Base-by-base conservation (phyloP, 2,329 filamentous ascomycete genomes). In the Colletotrichum tofieldiae region DNA sequence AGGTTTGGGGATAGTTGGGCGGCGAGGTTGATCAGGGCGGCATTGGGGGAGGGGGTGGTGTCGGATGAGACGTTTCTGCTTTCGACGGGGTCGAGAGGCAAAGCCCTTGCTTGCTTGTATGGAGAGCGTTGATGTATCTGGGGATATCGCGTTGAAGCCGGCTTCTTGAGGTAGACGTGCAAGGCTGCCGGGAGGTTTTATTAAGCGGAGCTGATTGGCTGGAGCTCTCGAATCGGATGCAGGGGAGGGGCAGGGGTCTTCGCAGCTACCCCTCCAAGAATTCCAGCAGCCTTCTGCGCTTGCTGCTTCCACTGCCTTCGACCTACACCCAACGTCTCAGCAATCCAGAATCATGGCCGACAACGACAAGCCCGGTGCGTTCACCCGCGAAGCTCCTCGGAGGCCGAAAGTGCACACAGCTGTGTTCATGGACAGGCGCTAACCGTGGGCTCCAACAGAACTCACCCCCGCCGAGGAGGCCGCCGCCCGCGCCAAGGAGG, bases 401-500 rank as follows among this genome's bases (percentile, higher is more conserved):
- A 5, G 2, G 16, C 23, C 0, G 2, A 35, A 9, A n/a, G 11
- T 20, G 32, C 20, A 5, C 9, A 8, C 18, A 32, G 41, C 5
- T 29, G 20, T 23, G 12, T 14, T 12, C 20, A 6, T 35, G 35
- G 35, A 45, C 18, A 16, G 5, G 2, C 32, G 41, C 51, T 51
- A 20, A 69, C 67, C 20, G 5, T 9, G 20, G 87, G 89, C 92
- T 78, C 61, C 1, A 18, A 58, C 56, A 88, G 89, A 92, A 78
- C 84, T 81, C 67, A 87, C 85, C 29, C 84, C 87, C 71, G 89
- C 88, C 74, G 86, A 90, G 75, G 85, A 87, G 76, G 90, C 87
- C 14, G 89, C 89, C 26, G 87, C 88, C 70, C 86, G 86, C 75
- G 92, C 91, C 74, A 92, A 92, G 81, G 95, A 99, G 85, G 87